Evolutionary conservation across 2,329 filamentous ascomycete genomes (phyloP).

Genomic region (Zymoseptoria crescenta): DNA sequence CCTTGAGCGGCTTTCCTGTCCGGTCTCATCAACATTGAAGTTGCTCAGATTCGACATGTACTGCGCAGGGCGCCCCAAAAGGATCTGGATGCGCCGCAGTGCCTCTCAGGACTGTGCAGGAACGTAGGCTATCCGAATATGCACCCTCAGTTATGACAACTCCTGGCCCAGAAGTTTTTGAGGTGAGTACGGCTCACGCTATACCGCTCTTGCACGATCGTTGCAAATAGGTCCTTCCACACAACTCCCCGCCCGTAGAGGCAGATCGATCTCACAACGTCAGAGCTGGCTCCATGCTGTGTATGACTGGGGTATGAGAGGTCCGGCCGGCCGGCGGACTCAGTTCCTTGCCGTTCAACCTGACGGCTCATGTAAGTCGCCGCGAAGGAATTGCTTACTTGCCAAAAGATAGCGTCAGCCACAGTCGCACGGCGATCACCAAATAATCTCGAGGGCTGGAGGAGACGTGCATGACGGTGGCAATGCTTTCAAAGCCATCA

Average conservation of each 20-base stretch:
- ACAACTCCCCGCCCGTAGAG: not conserved
- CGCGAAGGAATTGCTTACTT: not conserved
- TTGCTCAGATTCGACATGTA: too few relatives aligned
- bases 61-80: too few relatives aligned
- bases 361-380: not conserved
- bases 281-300: not conserved
- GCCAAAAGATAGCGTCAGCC: slow-evolving; percentile 2
- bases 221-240: not conserved
- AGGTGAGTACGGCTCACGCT: not conserved
- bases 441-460: slow-evolving; percentile 6
- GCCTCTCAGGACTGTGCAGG: not conserved
- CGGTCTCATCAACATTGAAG: too few relatives aligned
- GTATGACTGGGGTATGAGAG: not conserved
- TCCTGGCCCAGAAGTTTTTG: not conserved
- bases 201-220: not conserved
- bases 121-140: not conserved
- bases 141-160: not conserved
- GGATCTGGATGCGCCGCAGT: not conserved
- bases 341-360: not conserved
- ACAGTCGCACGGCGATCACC: slow-evolving; percentile 5
- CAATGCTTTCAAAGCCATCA: not conserved
- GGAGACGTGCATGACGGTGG: slow-evolving; percentile 2
- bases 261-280: not conserved
- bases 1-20: too few relatives aligned
- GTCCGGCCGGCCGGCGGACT: not conserved